phyloP scores from a whole-genome alignment of 2,329 filamentous ascomycete genomes.

The Aspergillus pseudotamarii region DNA sequence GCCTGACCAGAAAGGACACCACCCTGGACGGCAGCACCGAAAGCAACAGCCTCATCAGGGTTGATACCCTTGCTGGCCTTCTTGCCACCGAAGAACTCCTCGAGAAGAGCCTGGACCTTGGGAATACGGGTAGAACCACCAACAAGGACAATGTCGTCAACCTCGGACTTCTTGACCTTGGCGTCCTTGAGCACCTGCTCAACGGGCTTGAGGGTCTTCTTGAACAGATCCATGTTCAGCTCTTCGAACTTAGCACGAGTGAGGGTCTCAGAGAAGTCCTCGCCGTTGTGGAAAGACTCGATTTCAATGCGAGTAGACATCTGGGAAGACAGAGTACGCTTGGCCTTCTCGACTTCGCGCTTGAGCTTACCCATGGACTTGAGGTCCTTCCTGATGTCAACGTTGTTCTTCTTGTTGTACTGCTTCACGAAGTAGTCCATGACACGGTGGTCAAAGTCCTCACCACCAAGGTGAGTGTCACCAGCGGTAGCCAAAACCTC shows the following conservation, averaged over 20 bases:
- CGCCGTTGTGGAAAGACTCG: slow-evolving; percentile 93
- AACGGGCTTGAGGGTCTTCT: slow-evolving; percentile 98
- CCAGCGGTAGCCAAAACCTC: slow-evolving; percentile 92
- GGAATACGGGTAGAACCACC: slow-evolving; percentile 99
- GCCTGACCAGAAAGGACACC: slow-evolving; percentile 91
- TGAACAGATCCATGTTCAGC: slow-evolving; percentile 98
- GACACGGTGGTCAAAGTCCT: slow-evolving; percentile 97
- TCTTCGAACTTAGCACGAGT: slow-evolving; percentile 99
- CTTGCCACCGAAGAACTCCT: slow-evolving; percentile 95
- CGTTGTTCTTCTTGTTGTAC: slow-evolving; percentile 97
- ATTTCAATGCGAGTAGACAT: slow-evolving; percentile 95
- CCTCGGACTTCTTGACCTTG: slow-evolving; percentile 92
- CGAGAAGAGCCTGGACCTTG: slow-evolving; percentile 91
- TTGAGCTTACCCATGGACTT: slow-evolving; percentile 99
- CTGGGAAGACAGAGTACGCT: slow-evolving; percentile 94
- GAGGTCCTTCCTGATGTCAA: slow-evolving; percentile 89
- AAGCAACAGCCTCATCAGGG: slow-evolving; percentile 98
- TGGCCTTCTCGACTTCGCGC: slow-evolving; percentile 99
- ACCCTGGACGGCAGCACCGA: slow-evolving; percentile 94
- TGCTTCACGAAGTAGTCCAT: slow-evolving; percentile 95
- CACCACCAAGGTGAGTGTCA: slow-evolving; percentile 97
- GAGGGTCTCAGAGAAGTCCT: slow-evolving; percentile 97
- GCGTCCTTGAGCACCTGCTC: slow-evolving; percentile 98
- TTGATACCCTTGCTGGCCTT: slow-evolving; percentile 99
- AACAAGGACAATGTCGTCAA: slow-evolving; percentile 95